Base-by-base conservation (phyloP, 148 eudicot species). In the Amaranthus cruentus region DNA sequence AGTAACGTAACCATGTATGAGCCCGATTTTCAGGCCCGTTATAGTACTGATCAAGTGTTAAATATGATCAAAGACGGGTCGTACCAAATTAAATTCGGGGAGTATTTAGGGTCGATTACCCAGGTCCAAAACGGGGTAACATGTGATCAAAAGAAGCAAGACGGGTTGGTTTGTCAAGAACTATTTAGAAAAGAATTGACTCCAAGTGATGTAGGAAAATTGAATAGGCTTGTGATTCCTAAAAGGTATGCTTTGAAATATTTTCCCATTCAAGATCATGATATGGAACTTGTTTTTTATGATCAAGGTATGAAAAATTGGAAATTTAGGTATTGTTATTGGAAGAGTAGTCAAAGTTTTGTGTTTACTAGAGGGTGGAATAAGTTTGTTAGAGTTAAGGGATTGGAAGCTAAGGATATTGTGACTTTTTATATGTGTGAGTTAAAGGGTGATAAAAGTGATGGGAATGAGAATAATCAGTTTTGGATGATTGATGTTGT, bases 341-440 rank as follows among this genome's bases (percentile, higher is more conserved):
- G 87, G 90, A 77, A 76, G 52, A 84, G 89, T 62, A 84, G 89
- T 60, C 85, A 84, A 47, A 86, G 89, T 48, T 86, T 9, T 44
- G 87, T 84, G 44, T 84, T 87, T 46, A 87, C 87, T 0, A 80
- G 82, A 70, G 90, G 90, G 10, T 87, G 90, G 90, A 87, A 78
- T 76, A 67, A 72, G 71, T 87, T 87, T 72, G 86, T 84, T 9
- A 87, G 63, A 78, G 90, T 70, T 2, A 87, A 84, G 70, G 75
- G 51, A 0, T 62, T 87, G 58, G 81, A 80, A 49, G 75, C 75
- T 0, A 81, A 83, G 65, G 90, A 84, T 43, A 55, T 57, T 64
- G 83, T 84, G 15, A 56, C 44, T 6, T 87, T 87, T 54, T 82
- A 74, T 51, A 44, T 2, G 15, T 77, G 77, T 53, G 72, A 85